A percentile compares a stretch with the other conserved stretches of the same genome.
Evolutionary conservation across 2,329 filamentous ascomycete genomes (phyloP).

Genomic region (Colletotrichum lindemuthianum): DNA sequence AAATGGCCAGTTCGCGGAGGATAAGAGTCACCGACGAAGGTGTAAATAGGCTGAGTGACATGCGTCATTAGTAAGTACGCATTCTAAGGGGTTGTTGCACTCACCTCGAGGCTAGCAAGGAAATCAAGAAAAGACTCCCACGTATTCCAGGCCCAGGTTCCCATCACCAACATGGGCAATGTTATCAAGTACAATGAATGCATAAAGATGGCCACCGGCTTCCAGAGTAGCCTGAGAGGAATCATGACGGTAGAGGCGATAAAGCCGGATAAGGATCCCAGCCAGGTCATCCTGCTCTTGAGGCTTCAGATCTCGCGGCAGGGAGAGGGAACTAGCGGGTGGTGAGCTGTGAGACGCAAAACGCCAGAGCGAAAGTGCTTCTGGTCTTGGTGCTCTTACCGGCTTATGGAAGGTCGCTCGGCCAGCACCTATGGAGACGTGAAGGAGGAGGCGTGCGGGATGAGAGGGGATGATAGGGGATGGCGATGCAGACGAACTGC

Average conservation of each 20-base stretch:
- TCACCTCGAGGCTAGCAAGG: slow-evolving; percentile 49
- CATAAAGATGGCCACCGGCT: slow-evolving; percentile 41
- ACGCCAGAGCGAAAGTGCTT: no score
- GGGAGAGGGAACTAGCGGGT: no score
- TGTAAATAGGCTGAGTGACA: slow-evolving; percentile 51
- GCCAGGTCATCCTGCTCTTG: slow-evolving; percentile 17
- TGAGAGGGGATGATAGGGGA: no score
- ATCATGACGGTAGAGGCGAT: slow-evolving; percentile 39
- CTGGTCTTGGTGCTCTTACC: no score
- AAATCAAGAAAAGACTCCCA: slow-evolving; percentile 41
- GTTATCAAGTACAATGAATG: slow-evolving; percentile 45
- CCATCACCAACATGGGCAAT: slow-evolving; percentile 49
- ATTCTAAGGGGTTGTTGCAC: slow-evolving; percentile 33
- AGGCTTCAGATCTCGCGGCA: no score
- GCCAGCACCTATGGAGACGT: no score
- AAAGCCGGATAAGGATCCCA: slow-evolving; percentile 24
- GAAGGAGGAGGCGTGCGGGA: no score
- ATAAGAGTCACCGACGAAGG: slow-evolving; percentile 48
- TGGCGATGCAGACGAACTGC: no score
- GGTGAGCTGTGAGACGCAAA: no score
- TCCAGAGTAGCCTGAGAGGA: slow-evolving; percentile 44
- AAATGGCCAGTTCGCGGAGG: slow-evolving; percentile 41
- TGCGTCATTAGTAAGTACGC: background rate
- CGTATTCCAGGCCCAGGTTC: slow-evolving; percentile 42
- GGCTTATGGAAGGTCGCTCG: no score